phyloP scores from a whole-genome alignment of 495 filamentous ascomycete species.

The Penicillium egyptiacum region DNA sequence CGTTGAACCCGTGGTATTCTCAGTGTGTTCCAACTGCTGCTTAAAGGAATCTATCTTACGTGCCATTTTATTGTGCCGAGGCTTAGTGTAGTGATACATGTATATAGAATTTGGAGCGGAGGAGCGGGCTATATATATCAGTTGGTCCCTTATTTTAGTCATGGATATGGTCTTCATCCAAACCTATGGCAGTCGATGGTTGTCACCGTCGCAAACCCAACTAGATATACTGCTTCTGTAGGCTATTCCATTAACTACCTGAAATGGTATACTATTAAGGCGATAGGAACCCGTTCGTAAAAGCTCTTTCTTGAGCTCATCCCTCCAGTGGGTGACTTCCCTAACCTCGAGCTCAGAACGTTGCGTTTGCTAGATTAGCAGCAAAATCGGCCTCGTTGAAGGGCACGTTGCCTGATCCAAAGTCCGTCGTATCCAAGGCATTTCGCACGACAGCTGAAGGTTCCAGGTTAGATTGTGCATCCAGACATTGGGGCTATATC shows the following conservation, averaged over 20 bases:
- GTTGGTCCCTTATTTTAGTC: no score
- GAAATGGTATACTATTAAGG: no score
- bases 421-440: conserved; percentile 27
- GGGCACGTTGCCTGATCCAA: conserved; percentile 23
- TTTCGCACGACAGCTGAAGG: conserved; percentile 16
- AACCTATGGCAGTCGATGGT: no score
- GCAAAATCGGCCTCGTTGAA: conserved; percentile 23
- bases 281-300: not conserved
- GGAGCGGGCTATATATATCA: no score
- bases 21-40: conserved; percentile 44
- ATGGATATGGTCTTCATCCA: no score
- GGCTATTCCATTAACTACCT: no score
- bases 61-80: not conserved
- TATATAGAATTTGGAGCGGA: no score
- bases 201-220: no score
- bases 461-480: not conserved
- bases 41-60: not conserved
- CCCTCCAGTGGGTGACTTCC: not conserved
- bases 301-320: not conserved
- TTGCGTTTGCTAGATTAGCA: conserved; percentile 22
- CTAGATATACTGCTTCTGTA: no score
- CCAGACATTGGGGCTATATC: not conserved
- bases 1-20: conserved; percentile 49
- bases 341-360: conserved; percentile 10
- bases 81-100: not conserved